Conservation (phyloP, 2,329 filamentous ascomycete species). For the Fragosphaeria purpurea region DNA sequence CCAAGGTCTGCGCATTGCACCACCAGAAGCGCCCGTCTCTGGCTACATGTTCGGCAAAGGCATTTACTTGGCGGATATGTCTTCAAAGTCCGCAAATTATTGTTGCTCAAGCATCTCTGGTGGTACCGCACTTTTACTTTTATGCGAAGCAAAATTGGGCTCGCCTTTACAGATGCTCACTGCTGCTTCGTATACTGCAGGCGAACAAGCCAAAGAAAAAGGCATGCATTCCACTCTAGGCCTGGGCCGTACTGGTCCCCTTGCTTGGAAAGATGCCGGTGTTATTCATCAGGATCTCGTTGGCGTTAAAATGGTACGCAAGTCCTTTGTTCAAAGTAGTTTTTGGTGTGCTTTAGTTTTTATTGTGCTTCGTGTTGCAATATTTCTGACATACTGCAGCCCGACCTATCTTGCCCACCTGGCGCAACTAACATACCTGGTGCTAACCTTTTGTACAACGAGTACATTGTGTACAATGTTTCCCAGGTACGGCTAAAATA, state of each 20-base stretch:
- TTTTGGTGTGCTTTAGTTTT: background rate
- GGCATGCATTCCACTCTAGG: constrained; percentile 62
- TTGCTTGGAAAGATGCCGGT: constrained; percentile 64
- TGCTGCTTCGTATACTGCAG: constrained; percentile 50
- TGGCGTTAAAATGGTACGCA: constrained; percentile 59
- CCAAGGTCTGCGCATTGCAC: constrained; percentile 83
- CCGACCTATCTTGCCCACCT: constrained; percentile 31
- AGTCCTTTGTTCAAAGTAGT: background rate
- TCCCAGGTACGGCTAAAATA: constrained; percentile 62
- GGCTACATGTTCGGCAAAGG: constrained; percentile 90
- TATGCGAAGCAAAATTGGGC: constrained; percentile 79
- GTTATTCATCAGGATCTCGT: constrained; percentile 53
- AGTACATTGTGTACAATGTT: constrained; percentile 63
- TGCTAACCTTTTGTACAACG: constrained; percentile 54
- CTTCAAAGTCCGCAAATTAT: constrained; percentile 72
- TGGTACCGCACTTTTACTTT: constrained; percentile 62
- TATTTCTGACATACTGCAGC: background rate
- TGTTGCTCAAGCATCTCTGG: constrained; percentile 53
- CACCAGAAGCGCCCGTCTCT: constrained; percentile 66
- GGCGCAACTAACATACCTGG: constrained; percentile 35
- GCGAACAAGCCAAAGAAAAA: constrained; percentile 46
- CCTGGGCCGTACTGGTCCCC: constrained; percentile 53
- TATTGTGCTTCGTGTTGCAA: constrained; percentile 1
- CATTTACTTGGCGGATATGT: constrained; percentile 80
- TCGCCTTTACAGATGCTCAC: constrained; percentile 59